Evolutionary conservation across 2,329 filamentous ascomycete species (phyloP).

Genomic region (Colletotrichum navitas): DNA sequence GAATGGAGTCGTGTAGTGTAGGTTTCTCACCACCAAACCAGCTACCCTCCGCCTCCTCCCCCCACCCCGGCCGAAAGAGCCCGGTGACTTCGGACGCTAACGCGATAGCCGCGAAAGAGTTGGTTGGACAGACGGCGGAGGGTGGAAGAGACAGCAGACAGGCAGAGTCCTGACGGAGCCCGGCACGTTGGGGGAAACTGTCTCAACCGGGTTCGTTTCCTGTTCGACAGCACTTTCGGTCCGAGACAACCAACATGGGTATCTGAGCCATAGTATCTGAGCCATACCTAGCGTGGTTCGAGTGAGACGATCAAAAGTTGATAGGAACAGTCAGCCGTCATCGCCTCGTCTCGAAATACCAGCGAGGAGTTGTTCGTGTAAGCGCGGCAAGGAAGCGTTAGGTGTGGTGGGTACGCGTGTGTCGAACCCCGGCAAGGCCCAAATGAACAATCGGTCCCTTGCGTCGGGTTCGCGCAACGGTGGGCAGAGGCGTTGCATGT

Average conservation of each 20-base stretch:
- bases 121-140: neutral
- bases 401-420: slow-evolving; percentile 5
- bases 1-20: neutral
- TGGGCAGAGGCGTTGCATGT: neutral
- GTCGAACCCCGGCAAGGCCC: slow-evolving; percentile 16
- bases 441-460: slow-evolving; percentile 36
- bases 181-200: neutral
- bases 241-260: neutral
- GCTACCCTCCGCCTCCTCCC: neutral
- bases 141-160: neutral
- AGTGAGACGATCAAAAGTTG: neutral
- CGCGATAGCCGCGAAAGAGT: neutral
- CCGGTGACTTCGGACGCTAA: neutral
- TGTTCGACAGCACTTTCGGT: neutral
- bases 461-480: slow-evolving; percentile 26
- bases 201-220: neutral
- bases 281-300: too few relatives aligned
- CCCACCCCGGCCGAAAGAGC: neutral
- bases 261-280: too few relatives aligned
- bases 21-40: neutral
- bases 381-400: slow-evolving; percentile 14
- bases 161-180: neutral
- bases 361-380: slow-evolving; percentile 23
- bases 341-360: neutral
- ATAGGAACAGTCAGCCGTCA: neutral